Percentiles rank a stretch among this genome's conserved stretches.
These are phyloP conservation scores for Heracleum sosnowskyi DNA, from an alignment of 129 eudicot genomes.

Conservation along the genomic window DNA sequence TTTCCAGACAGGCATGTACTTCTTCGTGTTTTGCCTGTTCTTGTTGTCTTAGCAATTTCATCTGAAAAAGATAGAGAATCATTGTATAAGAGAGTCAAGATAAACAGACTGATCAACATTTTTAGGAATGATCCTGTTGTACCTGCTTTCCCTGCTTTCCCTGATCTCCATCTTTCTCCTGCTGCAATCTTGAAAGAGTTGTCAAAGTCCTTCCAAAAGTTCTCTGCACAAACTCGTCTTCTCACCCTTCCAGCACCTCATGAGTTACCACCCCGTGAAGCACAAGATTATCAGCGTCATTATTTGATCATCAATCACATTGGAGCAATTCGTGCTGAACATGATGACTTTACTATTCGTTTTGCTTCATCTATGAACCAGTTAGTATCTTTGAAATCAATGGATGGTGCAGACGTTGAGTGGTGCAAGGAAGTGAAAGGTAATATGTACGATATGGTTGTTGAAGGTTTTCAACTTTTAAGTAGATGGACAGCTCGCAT, in stretches of 20 bases:
- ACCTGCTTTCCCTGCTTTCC: conserved; percentile 99
- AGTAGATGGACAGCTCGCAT: conserved; percentile 95
- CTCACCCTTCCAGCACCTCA: conserved; percentile 94
- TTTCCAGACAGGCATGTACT: conserved; percentile 89
- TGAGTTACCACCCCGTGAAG: conserved; percentile 96
- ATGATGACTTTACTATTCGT: conserved; percentile 91
- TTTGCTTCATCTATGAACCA: conserved; percentile 89
- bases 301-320: conserved; percentile 78
- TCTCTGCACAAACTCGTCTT: conserved; percentile 83
- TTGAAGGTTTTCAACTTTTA: conserved; percentile 97
- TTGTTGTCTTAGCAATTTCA: conserved; percentile 93
- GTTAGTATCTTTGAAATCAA: conserved; percentile 67
- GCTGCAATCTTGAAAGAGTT: conserved; percentile 95
- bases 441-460: conserved; percentile 88
- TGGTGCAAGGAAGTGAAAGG: conserved; percentile 99
- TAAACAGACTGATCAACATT: conserved; percentile 77
- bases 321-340: conserved; percentile 92
- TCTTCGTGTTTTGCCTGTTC: conserved; percentile 96
- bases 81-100: conserved; percentile 81
- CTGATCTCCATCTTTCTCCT: conserved; percentile 98
- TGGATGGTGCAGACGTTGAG: conserved; percentile 83
- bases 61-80: conserved; percentile 98
- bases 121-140: conserved; percentile 97
- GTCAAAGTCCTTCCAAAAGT: conserved; percentile 84
- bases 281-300: conserved; percentile 95